Percentiles rank a stretch among this genome's conserved stretches.
Evolutionary conservation across 108 stramenopile genomes (phyloP).

Genomic region (Cyclotella kingstonii): DNA sequence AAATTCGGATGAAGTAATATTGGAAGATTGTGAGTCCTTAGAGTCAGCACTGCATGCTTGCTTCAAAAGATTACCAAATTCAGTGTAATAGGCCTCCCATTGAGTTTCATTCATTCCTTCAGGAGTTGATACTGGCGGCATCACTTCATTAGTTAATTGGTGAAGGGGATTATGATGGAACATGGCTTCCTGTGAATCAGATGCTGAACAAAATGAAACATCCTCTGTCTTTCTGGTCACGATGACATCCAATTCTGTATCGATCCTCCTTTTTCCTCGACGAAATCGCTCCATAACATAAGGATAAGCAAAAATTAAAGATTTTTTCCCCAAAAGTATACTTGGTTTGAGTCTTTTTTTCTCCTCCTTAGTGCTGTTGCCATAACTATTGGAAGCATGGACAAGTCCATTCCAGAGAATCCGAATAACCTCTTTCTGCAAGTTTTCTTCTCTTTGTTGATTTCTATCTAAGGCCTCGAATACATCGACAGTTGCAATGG

Average conservation of each 20-base stretch:
- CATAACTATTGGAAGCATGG: not conserved
- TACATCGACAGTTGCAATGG: too few species aligned
- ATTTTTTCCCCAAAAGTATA: constrained; percentile 27
- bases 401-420: constrained; percentile 36
- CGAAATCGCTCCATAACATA: constrained; percentile 30
- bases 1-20: too few species aligned
- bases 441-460: not conserved
- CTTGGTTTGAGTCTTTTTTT: constrained; percentile 23
- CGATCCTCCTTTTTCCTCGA: constrained; percentile 8
- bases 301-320: constrained; percentile 29
- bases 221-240: too few species aligned
- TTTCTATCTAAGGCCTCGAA: too few species aligned
- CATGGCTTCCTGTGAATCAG: not conserved
- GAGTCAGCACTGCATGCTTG: constrained; percentile 4
- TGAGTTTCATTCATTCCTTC: constrained; percentile 17
- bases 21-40: too few species aligned
- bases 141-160: constrained; percentile 7
- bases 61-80: constrained; percentile 27
- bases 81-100: constrained; percentile 32
- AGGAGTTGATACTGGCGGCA: constrained; percentile 24
- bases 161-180: constrained; percentile 3
- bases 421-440: constrained; percentile 12
- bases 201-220: not conserved
- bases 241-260: not conserved
- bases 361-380: not conserved